Evolutionary conservation across 2,329 filamentous ascomycete species (phyloP).

Genomic region (Aureobasidium sp.): DNA sequence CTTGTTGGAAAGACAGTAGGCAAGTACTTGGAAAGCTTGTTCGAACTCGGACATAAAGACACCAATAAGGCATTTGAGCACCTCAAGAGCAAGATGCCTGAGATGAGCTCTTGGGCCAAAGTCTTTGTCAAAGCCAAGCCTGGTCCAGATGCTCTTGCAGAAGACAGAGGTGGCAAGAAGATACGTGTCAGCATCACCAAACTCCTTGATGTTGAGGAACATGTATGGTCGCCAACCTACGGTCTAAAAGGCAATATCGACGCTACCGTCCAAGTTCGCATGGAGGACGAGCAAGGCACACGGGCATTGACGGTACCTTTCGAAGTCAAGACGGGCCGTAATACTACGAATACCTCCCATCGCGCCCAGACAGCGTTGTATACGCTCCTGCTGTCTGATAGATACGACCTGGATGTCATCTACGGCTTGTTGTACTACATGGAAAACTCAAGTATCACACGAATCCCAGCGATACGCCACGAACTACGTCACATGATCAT

Average conservation of each 20-base stretch:
- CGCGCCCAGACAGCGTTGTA: constrained; percentile 92
- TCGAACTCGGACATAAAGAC: constrained; percentile 67
- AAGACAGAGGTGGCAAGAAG: constrained; percentile 68
- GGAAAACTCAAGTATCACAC: constrained; percentile 76
- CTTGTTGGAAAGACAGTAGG: constrained; percentile 62
- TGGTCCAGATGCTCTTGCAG: constrained; percentile 60
- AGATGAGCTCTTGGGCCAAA: constrained; percentile 74
- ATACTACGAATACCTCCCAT: constrained; percentile 67
- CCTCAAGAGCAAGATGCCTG: constrained; percentile 71
- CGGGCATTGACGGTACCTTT: constrained; percentile 77
- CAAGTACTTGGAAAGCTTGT: constrained; percentile 79
- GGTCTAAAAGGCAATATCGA: constrained; percentile 97
- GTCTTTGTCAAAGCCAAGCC: constrained; percentile 67
- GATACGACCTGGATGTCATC: constrained; percentile 85
- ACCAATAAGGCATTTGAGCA: constrained; percentile 66
- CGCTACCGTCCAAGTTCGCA: constrained; percentile 82
- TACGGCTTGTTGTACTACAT: constrained; percentile 94
- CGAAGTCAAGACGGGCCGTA: constrained; percentile 90
- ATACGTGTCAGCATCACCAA: constrained; percentile 83
- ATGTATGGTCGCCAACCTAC: constrained; percentile 97
- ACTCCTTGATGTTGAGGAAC: constrained; percentile 91
- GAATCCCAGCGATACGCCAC: constrained; percentile 74
- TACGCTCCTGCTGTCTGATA: constrained; percentile 82
- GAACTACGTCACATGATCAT: constrained; percentile 96
- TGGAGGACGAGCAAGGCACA: constrained; percentile 57